Evolutionary conservation across 2,329 filamentous ascomycete species (phyloP), one percentile per base, ranked within the genome.

Genomic region (Aspergillus phoenicis): DNA sequence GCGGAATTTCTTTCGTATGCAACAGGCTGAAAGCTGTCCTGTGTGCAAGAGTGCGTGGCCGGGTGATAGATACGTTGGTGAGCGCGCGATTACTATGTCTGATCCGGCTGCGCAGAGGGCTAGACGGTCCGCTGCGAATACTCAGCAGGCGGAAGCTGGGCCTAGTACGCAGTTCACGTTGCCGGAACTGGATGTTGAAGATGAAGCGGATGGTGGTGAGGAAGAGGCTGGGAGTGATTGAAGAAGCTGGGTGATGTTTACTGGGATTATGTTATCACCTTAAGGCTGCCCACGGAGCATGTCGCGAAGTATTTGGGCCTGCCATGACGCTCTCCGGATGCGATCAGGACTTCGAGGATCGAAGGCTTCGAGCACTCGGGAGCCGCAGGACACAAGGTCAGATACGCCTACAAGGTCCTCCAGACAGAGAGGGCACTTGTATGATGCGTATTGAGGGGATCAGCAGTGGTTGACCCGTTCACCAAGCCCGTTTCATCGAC

Each of bases 1-100:
- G 59, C 84, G 86, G 11, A 87, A 86, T 28, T 92, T 89, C 74
- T 96, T 92, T 82, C 83, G 89, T 20, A 85, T 87, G 43, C 83
- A 86, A 63, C 78, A 84, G 58, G 82, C 82, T 1, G 84, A 84
- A 62, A 83, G 81, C 45, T 96, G 92, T 70, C 89, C 90, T 0
- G 60, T 78, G 3, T 87, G 84, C 71, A 80, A 82, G 65, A 77
- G 73, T 20, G 71, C 74, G 2, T 87, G 84, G 84, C 78, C 76
- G 8, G 81, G 82, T 15, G 73, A 84, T 57, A 73, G 77, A 60
- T 82, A 78, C 55, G 84, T 86, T 11, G 84, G 84, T 11, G 53
- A 56, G 24, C 53, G 24, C 15, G 26, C 41, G 28, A 47, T 45
- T 13, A 56, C 28, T 3, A 45, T 39, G 26, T 15, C 52, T 53